Base-by-base conservation (phyloP, 192 early-diverging fungal genomes). In the Phycomyces nitens region DNA sequence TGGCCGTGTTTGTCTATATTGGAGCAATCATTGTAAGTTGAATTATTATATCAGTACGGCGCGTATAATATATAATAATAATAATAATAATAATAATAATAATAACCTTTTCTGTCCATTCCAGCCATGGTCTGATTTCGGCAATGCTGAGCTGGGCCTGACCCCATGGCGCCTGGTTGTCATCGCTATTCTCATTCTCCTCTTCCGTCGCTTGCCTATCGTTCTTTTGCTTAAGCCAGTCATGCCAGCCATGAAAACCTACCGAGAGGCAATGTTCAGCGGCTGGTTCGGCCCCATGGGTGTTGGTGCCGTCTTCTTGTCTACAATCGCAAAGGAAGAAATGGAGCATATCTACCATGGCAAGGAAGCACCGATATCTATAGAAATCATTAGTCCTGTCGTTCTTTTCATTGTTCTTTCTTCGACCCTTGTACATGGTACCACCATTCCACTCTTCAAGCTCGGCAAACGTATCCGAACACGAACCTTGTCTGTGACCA, bases 251-350 rank as follows among this genome's bases (percentile, higher is more conserved):
- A 55, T 92, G 27, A 80, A 78, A 29, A 90, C 77, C 1, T 85
- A 82, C 68, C 84, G 84, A 40, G 91, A 94, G 58, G 91, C 90
- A 0, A 73, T 88, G 8, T 93, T 94, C 70, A 85, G 86, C 14
- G 93, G 93, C 10, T 97, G 91, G 91, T 97, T 97, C 67, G 95
- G 93, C 0, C 94, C 94, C 1, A 89, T 97, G 52, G 68, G 71
- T 43, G 55, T 76, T 21, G 80, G 83, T 24, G 80, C 83, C 14
- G 79, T 84, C 6, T 84, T 80, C 42, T 77, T 78, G 41, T 57
- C 74, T 3, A 75, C 69, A 23, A 53, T 84, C 22, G 74, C 78
- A 10, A 74, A 77, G 23, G 64, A 76, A 65, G 68, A 77, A 34
- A 53, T 75, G 20, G 52, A 71, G 53, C 26, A 65, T 20, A 56